These are phyloP conservation scores for Penicillium dipodomyicola DNA, from an alignment of 495 filamentous ascomycete genomes.

Conservation along the genomic window DNA sequence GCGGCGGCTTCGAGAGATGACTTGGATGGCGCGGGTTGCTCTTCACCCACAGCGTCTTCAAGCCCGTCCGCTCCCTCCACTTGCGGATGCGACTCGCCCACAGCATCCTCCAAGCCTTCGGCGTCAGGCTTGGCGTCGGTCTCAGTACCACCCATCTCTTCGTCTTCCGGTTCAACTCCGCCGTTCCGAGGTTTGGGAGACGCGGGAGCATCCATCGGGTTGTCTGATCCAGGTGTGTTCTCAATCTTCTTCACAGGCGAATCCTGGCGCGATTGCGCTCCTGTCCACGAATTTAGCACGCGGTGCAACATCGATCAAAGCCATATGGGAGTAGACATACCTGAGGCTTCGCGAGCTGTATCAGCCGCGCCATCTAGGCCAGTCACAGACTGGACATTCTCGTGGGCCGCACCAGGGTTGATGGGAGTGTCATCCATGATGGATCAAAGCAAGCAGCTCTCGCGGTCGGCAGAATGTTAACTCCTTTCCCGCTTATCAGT, in stretches of 20 bases:
- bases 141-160: conserved; percentile 79
- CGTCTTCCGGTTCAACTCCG: conserved; percentile 66
- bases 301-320: conserved; percentile 11
- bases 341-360: conserved; percentile 31
- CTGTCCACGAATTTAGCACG: conserved; percentile 23
- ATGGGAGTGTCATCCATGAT: conserved; percentile 42
- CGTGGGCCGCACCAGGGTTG: conserved; percentile 27
- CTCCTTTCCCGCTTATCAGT: conserved; percentile 29
- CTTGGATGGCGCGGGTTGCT: conserved; percentile 61
- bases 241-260: conserved; percentile 29
- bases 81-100: conserved; percentile 29
- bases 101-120: conserved; percentile 46
- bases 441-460: conserved; percentile 30
- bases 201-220: conserved; percentile 80
- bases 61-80: conserved; percentile 29
- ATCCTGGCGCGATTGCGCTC: conserved; percentile 36
- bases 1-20: conserved; percentile 80
- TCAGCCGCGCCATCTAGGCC: conserved; percentile 32
- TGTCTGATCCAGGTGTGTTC: conserved; percentile 56
- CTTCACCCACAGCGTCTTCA: conserved; percentile 45
- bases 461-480: conserved; percentile 37
- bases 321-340: conserved; percentile 22
- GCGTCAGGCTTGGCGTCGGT: conserved; percentile 59
- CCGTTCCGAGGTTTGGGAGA: conserved; percentile 67
- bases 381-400: conserved; percentile 30